phyloP scores from a whole-genome alignment of 495 filamentous ascomycete species.

The Aspergillus incahuasiensis region DNA sequence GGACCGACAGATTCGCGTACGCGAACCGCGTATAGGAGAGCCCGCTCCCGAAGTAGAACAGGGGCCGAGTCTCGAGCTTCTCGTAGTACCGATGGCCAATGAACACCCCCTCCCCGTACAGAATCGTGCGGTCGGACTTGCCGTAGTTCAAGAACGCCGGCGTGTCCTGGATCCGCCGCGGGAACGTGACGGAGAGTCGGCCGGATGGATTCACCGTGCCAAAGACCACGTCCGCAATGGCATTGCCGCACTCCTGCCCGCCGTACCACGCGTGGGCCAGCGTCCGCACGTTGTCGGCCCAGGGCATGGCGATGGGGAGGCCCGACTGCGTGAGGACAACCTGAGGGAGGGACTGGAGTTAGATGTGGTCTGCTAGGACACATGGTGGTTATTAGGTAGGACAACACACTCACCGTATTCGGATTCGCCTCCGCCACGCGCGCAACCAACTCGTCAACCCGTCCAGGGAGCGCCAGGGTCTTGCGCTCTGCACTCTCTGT shows the following conservation, averaged over 20 bases:
- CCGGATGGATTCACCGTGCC: neutral
- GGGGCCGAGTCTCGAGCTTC: neutral
- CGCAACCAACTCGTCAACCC: neutral
- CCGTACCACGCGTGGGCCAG: neutral
- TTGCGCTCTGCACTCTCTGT: neutral
- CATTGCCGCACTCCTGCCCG: neutral
- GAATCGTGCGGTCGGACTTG: neutral
- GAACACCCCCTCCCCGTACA: neutral
- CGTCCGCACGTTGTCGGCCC: neutral
- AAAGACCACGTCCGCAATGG: neutral
- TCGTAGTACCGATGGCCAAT: neutral
- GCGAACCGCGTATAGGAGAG: conserved; percentile 16
- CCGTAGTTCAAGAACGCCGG: neutral
- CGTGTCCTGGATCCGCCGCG: neutral
- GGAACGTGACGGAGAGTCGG: neutral
- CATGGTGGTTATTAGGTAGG: too few species aligned
- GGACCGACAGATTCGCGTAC: neutral
- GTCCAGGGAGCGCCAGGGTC: neutral
- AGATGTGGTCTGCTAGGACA: too few species aligned
- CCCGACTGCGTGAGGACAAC: neutral
- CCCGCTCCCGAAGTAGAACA: neutral
- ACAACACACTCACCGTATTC: neutral
- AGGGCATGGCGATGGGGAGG: neutral
- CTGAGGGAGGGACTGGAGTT: too few species aligned
- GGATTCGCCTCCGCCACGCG: neutral